Base-by-base conservation (phyloP, 768 basidiomycete genomes). In the Cystofilobasidium bisporidii region DNA sequence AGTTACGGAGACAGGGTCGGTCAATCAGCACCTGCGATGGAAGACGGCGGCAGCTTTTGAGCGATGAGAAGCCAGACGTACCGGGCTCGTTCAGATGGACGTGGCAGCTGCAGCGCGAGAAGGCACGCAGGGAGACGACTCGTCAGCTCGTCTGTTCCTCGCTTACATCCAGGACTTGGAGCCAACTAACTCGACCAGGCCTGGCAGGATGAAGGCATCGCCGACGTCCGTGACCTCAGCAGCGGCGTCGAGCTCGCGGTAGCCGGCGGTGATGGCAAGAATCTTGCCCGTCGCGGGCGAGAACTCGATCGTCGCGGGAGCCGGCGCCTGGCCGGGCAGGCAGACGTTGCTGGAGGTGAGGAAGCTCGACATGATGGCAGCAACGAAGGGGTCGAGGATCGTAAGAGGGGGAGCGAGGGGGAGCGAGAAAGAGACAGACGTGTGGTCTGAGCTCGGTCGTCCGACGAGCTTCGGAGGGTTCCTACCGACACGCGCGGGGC, bases 81-180 rank as follows among this genome's bases (percentile, higher is more conserved):
- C 64, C 67, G 28, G 67, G 92, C 73, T 93, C 89, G 77, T 94
- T 94, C 64, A 94, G 82, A 77, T 96, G 92, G 30, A 94, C 92
- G 74, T 96, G 76, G 11, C 69, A 69, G 65, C 76, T 75, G 50
- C 20, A 36, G 36, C n/a, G n/a, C n/a, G n/a, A n/a, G n/a, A n/a
- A 36, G 36, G 36, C 2, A 20, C 61, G 24, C 18, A 17, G 22
- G 22, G 18, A 6, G 17, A 1, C 12, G 14, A 1, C 10, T 48
- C 41, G 11, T 24, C n/a, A 38, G 18, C 56, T 32, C 50, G 43
- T 12, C 50, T 43, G 26, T n/a, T n/a, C 22, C 24, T 45, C 11
- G 1, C 28, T 30, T 6, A 20, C 2, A 14, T 3, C 2, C 26
- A 15, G 8, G 24, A 24, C 10, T 32, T 32, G 24, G 22, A n/a